A percentile compares a stretch with the other conserved stretches of the same genome.
These are phyloP conservation scores for Camptophora hylomeconis DNA, from an alignment of 2,329 filamentous ascomycete species.

Conservation along the genomic window DNA sequence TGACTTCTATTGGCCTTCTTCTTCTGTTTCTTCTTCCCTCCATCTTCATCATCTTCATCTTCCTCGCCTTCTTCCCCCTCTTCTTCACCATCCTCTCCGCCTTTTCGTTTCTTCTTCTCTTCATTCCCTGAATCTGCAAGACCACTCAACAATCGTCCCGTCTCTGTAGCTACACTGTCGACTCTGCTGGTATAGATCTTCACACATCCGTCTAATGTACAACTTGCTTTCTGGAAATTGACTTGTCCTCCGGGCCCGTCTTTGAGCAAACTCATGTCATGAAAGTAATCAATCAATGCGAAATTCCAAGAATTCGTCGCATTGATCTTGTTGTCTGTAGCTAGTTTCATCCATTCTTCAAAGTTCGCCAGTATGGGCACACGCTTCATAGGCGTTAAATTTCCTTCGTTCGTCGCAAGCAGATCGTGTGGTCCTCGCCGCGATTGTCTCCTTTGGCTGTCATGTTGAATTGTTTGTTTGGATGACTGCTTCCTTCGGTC, in stretches of 20 bases:
- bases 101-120: constrained; percentile 47
- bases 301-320: constrained; percentile 98
- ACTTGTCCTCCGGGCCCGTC: constrained; percentile 71
- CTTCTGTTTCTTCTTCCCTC: constrained; percentile 47
- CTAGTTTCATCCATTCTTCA: constrained; percentile 99
- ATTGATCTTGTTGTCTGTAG: constrained; percentile 98
- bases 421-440: too few species aligned
- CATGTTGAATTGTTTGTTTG: too few species aligned
- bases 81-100: constrained; percentile 53
- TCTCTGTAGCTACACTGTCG: constrained; percentile 95
- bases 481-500: too few species aligned
- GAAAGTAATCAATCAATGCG: constrained; percentile 98
- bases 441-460: too few species aligned
- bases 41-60: constrained; percentile 32
- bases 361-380: constrained; percentile 86
- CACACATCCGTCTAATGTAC: constrained; percentile 91
- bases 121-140: constrained; percentile 65
- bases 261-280: constrained; percentile 94
- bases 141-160: constrained; percentile 84
- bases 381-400: constrained; percentile 2
- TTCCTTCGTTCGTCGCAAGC: constrained; percentile 5
- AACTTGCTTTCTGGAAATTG: constrained; percentile 97
- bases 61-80: constrained; percentile 51
- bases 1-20: constrained; percentile 70
- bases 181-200: constrained; percentile 99